phyloP scores from a whole-genome alignment of 495 filamentous ascomycete species.

The Aspergillus steynii region DNA sequence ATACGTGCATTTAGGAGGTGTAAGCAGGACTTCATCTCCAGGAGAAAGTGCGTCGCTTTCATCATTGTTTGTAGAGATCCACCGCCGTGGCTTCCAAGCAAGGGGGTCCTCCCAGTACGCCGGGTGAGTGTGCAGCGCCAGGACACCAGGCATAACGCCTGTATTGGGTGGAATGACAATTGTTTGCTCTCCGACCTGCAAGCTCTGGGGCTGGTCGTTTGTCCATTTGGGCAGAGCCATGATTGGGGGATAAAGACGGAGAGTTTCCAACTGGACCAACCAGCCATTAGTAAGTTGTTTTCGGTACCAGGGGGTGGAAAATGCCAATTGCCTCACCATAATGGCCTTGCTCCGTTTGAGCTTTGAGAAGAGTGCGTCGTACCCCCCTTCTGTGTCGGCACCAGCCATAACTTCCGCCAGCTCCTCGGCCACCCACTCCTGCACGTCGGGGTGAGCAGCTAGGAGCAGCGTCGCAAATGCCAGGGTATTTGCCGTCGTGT shows the following conservation, averaged over 20 bases:
- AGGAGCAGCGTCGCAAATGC: slow-evolving; percentile 40
- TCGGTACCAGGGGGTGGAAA: background rate
- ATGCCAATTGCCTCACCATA: background rate
- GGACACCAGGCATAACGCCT: background rate
- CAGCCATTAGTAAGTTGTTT: too few species aligned
- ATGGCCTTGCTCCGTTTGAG: slow-evolving; percentile 5
- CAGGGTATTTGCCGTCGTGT: slow-evolving; percentile 48
- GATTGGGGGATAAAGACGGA: slow-evolving; percentile 8
- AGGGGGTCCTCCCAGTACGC: slow-evolving; percentile 3
- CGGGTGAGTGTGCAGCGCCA: slow-evolving; percentile 4
- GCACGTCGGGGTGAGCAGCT: slow-evolving; percentile 36
- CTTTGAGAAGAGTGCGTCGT: slow-evolving; percentile 3
- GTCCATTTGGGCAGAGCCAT: slow-evolving; percentile 2
- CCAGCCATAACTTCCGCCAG: slow-evolving; percentile 9
- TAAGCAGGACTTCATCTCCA: background rate
- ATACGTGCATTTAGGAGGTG: background rate
- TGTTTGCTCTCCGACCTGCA: slow-evolving; percentile 1
- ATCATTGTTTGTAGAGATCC: background rate
- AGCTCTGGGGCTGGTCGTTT: background rate
- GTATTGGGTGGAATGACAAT: background rate
- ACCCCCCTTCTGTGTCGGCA: background rate
- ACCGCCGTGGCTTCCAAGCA: background rate
- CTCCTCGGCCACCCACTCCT: slow-evolving; percentile 42
- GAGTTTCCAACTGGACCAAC: slow-evolving; percentile 1
- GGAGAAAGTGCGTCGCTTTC: background rate